phyloP scores from a whole-genome alignment of 2,329 filamentous ascomycete genomes.

The Leptographium radiaticola region DNA sequence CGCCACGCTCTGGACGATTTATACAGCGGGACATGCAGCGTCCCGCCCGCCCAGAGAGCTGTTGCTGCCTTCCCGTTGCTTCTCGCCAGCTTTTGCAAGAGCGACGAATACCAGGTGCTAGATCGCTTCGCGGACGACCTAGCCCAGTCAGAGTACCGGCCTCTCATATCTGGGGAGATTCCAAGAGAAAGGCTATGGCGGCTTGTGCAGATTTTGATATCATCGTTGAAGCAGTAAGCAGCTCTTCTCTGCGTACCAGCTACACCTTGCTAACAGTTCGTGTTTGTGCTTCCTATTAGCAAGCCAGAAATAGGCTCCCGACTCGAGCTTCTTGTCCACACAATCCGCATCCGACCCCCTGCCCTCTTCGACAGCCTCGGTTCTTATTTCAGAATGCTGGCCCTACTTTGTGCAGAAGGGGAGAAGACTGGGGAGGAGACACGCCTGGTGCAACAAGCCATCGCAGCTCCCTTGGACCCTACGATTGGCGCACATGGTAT shows the following conservation, averaged over 20 bases:
- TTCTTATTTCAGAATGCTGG: slow-evolving; percentile 12
- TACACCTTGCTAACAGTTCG: background rate
- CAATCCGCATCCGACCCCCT: slow-evolving; percentile 8
- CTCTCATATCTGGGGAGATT: slow-evolving; percentile 20
- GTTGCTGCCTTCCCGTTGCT: slow-evolving; percentile 32
- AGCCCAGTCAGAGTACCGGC: slow-evolving; percentile 19
- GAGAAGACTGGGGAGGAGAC: background rate
- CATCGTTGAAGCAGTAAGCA: slow-evolving; percentile 19
- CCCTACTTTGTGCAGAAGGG: slow-evolving; percentile 2
- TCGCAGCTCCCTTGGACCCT: slow-evolving; percentile 8
- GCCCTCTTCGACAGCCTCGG: slow-evolving; percentile 10
- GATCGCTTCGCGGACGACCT: slow-evolving; percentile 31
- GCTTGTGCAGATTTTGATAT: slow-evolving; percentile 24
- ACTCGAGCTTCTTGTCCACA: slow-evolving; percentile 8
- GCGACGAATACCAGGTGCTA: slow-evolving; percentile 36
- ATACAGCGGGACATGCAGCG: slow-evolving; percentile 26
- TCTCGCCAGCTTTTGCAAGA: slow-evolving; percentile 33
- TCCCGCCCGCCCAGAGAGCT: slow-evolving; percentile 22
- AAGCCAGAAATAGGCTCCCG: background rate
- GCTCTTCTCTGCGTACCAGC: background rate
- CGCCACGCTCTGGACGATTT: slow-evolving; percentile 50
- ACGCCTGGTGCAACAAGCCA: slow-evolving; percentile 8
- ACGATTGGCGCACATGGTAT: background rate
- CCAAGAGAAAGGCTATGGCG: slow-evolving; percentile 19
- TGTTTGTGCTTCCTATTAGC: background rate